phyloP scores from a whole-genome alignment of 1,284 basidiomycete species.

The Cryptococcus sp. region DNA sequence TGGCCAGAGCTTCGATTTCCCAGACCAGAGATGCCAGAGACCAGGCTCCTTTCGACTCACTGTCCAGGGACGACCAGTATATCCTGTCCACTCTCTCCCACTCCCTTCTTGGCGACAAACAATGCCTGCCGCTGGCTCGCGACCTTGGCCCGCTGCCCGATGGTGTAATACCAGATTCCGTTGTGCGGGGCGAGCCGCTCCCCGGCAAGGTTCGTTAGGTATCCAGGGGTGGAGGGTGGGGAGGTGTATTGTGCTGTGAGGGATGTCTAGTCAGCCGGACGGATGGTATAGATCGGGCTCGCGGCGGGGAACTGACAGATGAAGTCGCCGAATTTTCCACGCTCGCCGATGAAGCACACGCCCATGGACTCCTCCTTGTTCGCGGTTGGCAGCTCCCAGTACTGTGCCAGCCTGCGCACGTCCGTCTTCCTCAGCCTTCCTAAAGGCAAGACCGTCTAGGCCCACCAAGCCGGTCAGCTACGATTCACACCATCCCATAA shows the following conservation, averaged over 20 bases:
- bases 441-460: slow-evolving; percentile 73
- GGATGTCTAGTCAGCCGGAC: neutral
- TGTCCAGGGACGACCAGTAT: slow-evolving; percentile 72
- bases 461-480: slow-evolving; percentile 11
- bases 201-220: slow-evolving; percentile 63
- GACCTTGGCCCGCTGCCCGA: slow-evolving; percentile 74
- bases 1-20: neutral
- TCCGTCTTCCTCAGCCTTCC: slow-evolving; percentile 63
- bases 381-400: slow-evolving; percentile 70
- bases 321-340: slow-evolving; percentile 68
- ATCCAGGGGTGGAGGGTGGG: slow-evolving; percentile 59
- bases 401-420: slow-evolving; percentile 72
- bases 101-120: slow-evolving; percentile 75
- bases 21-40: neutral
- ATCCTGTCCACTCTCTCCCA: slow-evolving; percentile 54
- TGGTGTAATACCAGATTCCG: slow-evolving; percentile 84
- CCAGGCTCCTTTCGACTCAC: slow-evolving; percentile 53
- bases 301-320: slow-evolving; percentile 60
- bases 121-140: slow-evolving; percentile 61
- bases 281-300: neutral
- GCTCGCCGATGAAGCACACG: slow-evolving; percentile 91
- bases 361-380: slow-evolving; percentile 87
- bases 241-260: slow-evolving; percentile 70
- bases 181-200: slow-evolving; percentile 61
- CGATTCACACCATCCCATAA: neutral